Evolutionary conservation across 2,329 filamentous ascomycete species (phyloP).

Genomic region (Sarocladiaceae sp.): DNA sequence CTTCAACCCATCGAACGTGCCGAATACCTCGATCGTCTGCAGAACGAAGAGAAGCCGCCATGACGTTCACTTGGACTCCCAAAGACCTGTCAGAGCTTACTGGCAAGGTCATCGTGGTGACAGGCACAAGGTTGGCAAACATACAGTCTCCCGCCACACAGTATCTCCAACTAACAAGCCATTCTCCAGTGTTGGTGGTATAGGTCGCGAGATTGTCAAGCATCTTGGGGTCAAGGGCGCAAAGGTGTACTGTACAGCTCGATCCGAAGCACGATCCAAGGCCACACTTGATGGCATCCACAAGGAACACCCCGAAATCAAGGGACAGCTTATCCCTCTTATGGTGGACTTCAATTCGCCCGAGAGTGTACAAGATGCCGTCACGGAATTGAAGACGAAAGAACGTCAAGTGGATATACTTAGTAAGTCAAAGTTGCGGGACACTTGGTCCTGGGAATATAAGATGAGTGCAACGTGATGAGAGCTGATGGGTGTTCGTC

Average conservation of each 20-base stretch:
- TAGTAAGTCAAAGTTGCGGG: no score
- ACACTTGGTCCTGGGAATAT: no score
- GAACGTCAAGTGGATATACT: constrained; percentile 22
- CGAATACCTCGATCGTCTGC: background rate
- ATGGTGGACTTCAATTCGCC: constrained; percentile 20
- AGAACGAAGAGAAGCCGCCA: constrained; percentile 4
- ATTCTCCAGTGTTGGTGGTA: constrained; percentile 15
- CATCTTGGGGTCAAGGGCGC: constrained; percentile 20
- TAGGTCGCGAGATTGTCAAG: constrained; percentile 20
- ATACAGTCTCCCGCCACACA: no score
- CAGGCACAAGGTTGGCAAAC: constrained; percentile 20
- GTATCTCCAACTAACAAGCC: no score
- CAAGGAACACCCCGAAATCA: constrained; percentile 11
- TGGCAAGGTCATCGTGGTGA: constrained; percentile 22
- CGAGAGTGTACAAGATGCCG: constrained; percentile 16
- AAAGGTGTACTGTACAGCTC: constrained; percentile 21
- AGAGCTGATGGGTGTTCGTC: background rate
- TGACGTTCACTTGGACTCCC: constrained; percentile 15
- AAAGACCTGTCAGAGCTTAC: constrained; percentile 15
- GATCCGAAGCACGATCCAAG: constrained; percentile 17
- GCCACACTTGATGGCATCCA: constrained; percentile 11
- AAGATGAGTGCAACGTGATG: background rate
- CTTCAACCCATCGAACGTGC: no score
- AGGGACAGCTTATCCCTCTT: constrained; percentile 15
- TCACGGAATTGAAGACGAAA: constrained; percentile 14